phyloP scores from a whole-genome alignment of 148 eudicot species.

The Silene latifolia region DNA sequence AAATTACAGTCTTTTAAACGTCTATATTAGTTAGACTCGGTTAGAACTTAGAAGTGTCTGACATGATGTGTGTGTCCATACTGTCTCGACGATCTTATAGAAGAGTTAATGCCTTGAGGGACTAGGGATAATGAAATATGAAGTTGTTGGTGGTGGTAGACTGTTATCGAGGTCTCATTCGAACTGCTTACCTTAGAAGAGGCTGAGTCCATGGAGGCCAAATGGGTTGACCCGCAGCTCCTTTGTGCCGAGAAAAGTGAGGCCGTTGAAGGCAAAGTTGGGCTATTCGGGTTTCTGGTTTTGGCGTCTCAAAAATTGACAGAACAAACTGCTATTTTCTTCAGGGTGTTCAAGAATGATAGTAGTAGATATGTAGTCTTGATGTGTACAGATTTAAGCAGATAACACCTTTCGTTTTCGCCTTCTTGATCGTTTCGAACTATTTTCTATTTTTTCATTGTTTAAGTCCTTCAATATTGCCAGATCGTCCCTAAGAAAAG shows the following conservation, averaged over 20 bases:
- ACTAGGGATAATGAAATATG: neutral
- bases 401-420: slow-evolving; percentile 22
- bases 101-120: too few species aligned
- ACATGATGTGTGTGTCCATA: too few species aligned
- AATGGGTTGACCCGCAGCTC: slow-evolving; percentile 54
- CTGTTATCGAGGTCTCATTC: slow-evolving; percentile 53
- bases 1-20: too few species aligned
- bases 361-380: slow-evolving; percentile 33
- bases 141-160: slow-evolving; percentile 18
- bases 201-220: slow-evolving; percentile 44
- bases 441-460: neutral
- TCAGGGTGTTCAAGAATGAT: slow-evolving; percentile 40
- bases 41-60: too few species aligned
- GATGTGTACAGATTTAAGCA: slow-evolving; percentile 48
- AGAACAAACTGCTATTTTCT: slow-evolving; percentile 37
- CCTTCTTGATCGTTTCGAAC: neutral
- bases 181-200: slow-evolving; percentile 37
- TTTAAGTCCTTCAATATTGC: slow-evolving; percentile 25
- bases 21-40: too few species aligned
- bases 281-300: too few species aligned
- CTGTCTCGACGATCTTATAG: too few species aligned
- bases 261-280: too few species aligned
- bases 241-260: too few species aligned
- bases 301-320: too few species aligned
- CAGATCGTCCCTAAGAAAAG: too few species aligned